Evolutionary conservation across 2,329 filamentous ascomycete species (phyloP).

Genomic region (Epichloe gansuensis): DNA sequence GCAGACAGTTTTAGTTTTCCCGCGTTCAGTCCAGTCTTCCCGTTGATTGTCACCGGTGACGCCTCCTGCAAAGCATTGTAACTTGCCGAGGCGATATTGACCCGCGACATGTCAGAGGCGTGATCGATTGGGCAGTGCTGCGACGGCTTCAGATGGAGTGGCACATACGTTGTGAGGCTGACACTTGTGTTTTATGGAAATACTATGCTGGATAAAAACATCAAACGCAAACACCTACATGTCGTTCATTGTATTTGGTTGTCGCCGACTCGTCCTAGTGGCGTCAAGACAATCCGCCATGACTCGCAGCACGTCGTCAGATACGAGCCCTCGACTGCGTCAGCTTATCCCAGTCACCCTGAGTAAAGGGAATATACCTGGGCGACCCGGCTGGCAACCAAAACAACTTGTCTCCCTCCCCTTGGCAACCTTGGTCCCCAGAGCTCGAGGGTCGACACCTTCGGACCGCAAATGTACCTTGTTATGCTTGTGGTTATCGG

Average conservation of each 20-base stretch:
- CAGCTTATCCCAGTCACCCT: slow-evolving; percentile 6
- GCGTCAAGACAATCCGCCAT: slow-evolving; percentile 20
- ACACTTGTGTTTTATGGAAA: no score
- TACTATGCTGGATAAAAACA: no score
- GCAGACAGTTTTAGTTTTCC: no score
- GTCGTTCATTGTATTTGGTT: no score
- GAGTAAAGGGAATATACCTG: slow-evolving; percentile 3
- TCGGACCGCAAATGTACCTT: slow-evolving; percentile 5
- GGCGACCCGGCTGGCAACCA: slow-evolving; percentile 6
- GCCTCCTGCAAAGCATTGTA: no score
- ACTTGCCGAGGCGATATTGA: no score
- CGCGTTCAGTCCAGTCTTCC: background rate
- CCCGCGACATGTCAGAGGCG: no score
- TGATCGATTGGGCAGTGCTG: no score
- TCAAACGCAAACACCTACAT: background rate
- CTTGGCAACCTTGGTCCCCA: slow-evolving; percentile 2
- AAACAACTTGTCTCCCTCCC: slow-evolving; percentile 4
- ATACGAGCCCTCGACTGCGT: slow-evolving; percentile 5
- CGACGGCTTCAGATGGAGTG: no score
- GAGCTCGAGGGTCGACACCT: slow-evolving; percentile 2
- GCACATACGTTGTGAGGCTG: no score
- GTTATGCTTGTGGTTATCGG: slow-evolving; percentile 6
- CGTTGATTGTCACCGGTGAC: slow-evolving; percentile 1
- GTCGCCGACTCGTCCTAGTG: no score
- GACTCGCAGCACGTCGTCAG: slow-evolving; percentile 16